Evolutionary conservation across 2,329 filamentous ascomycete species (phyloP), one percentile per base, ranked within the genome.

Genomic region (Helotiales sp.): DNA sequence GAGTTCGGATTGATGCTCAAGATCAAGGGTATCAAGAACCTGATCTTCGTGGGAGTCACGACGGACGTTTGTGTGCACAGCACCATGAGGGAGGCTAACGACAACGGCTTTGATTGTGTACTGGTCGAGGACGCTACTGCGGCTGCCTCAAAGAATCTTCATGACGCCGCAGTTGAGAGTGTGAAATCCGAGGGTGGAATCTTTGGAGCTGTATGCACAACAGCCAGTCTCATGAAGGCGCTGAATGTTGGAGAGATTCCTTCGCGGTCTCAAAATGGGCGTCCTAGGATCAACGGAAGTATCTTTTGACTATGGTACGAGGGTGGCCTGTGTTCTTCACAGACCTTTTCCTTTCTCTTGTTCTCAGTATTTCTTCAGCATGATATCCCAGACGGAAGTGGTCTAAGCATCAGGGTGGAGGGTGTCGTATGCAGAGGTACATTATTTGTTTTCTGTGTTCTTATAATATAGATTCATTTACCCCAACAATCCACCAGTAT

Each of bases 21-120:
- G 15, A 60, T 71, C 7, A 66, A 61, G 27, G 69, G 71, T 1
- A 64, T 73, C n/a, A 68, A 57, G 54, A 73, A 72, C 38, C 51
- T 73, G 47, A 56, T 73, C 0, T 57, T 74, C 1, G 67, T 64
- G 30, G 71, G 72, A 3, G 72, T 72, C 2, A 74, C 71, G 2
- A 74, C 72, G 6, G 72, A 74, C 63, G 71, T 72, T 15, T 74
- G 71, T 59, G 71, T 74, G 2, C 62, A 63, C 22, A 69, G 63
- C 15, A 73, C 72, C 1, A 71, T 74, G 70, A 49, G 72, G 34
- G 72, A 73, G 17, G 72, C 68, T 10, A 72, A 72, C 54, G 71
- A 73, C 57, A 65, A 68, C 15, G 67, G 66, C 2, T 70, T 68
- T 47, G 71, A 72, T 48, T 72, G 71, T 42, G 47, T 72, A 19